Evolutionary conservation across 2,329 filamentous ascomycete genomes (phyloP).

Genomic region (Coniochaeta pulveracea): DNA sequence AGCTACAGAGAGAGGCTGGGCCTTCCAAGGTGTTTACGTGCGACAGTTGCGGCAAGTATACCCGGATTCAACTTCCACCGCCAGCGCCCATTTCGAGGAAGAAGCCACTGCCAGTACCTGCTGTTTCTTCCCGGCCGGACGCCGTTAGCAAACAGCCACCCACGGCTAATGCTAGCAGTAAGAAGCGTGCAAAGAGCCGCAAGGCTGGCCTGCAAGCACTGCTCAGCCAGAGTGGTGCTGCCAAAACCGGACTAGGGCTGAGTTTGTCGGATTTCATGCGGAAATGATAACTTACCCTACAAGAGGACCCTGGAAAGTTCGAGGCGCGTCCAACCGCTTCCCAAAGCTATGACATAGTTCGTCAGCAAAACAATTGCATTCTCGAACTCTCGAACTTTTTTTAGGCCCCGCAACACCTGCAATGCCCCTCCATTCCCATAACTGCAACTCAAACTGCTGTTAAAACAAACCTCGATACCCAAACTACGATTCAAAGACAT

Average conservation of each 20-base stretch:
- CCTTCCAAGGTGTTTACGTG: slow-evolving; percentile 31
- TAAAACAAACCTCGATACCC: too few species aligned
- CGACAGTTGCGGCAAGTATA: slow-evolving; percentile 30
- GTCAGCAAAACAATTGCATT: too few species aligned
- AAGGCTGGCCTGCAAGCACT: slow-evolving; percentile 57
- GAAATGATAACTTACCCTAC: too few species aligned
- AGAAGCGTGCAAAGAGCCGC: slow-evolving; percentile 52
- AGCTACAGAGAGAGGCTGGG: slow-evolving; percentile 8
- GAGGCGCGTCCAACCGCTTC: slow-evolving; percentile 1
- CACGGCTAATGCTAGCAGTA: slow-evolving; percentile 45
- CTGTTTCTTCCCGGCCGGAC: slow-evolving; percentile 2
- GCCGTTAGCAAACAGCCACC: slow-evolving; percentile 16
- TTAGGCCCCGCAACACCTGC: slow-evolving; percentile 2
- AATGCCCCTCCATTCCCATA: slow-evolving; percentile 3
- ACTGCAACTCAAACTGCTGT: too few species aligned
- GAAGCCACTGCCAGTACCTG: slow-evolving; percentile 5
- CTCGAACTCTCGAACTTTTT: too few species aligned
- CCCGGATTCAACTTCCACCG: slow-evolving; percentile 26
- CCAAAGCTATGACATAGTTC: background rate
- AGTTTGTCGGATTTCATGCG: slow-evolving; percentile 46
- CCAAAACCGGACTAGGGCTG: slow-evolving; percentile 25
- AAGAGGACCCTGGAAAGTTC: too few species aligned
- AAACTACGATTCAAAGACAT: too few species aligned
- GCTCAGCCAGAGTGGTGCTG: slow-evolving; percentile 35
- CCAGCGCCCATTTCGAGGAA: slow-evolving; percentile 19